phyloP scores from a whole-genome alignment of 2,329 filamentous ascomycete species.

The Chaetomiaceae sp. region DNA sequence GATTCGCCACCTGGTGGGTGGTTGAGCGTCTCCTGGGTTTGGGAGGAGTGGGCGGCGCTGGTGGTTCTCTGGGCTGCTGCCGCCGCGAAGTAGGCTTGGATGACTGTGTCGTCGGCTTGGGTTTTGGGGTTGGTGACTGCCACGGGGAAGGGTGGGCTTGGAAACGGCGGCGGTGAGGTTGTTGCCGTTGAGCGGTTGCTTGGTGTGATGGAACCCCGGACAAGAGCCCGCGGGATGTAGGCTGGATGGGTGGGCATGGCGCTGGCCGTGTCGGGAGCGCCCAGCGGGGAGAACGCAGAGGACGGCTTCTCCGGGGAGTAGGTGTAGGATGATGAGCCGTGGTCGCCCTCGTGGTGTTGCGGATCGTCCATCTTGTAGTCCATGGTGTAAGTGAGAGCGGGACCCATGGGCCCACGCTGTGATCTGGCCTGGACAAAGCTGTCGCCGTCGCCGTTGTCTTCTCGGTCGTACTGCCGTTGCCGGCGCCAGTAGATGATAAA shows the following conservation, averaged over 20 bases:
- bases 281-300: slow-evolving; percentile 17
- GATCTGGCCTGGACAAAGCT: slow-evolving; percentile 17
- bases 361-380: slow-evolving; percentile 31
- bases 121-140: slow-evolving; percentile 6
- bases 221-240: slow-evolving; percentile 40
- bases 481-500: slow-evolving; percentile 47
- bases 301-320: slow-evolving; percentile 19
- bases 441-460: slow-evolving; percentile 26
- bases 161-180: slow-evolving; percentile 8
- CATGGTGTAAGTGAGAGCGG: slow-evolving; percentile 28
- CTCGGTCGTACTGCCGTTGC: slow-evolving; percentile 35
- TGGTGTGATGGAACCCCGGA: slow-evolving; percentile 21
- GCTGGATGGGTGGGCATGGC: slow-evolving; percentile 47
- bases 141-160: slow-evolving; percentile 5
- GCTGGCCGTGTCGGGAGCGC: slow-evolving; percentile 21
- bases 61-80: background rate
- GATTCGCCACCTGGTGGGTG: background rate
- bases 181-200: slow-evolving; percentile 14
- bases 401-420: slow-evolving; percentile 3
- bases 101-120: slow-evolving; percentile 15
- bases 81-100: slow-evolving; percentile 20
- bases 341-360: slow-evolving; percentile 14
- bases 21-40: background rate
- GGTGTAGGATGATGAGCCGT: slow-evolving; percentile 11
- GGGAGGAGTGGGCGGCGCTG: background rate